Evolutionary conservation across 495 filamentous ascomycete genomes (phyloP).

Genomic region (Penicillium canescens): DNA sequence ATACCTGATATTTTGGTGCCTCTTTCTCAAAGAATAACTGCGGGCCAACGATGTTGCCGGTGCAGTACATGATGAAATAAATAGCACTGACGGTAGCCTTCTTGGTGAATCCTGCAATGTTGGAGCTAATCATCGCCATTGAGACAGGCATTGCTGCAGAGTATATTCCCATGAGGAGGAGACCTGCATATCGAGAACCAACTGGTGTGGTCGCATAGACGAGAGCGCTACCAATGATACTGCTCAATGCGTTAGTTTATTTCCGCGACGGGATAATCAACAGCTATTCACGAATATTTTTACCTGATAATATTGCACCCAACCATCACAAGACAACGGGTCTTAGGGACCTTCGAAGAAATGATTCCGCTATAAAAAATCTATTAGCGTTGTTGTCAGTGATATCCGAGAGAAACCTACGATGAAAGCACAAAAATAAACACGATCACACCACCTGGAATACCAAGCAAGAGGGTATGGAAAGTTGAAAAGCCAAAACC

Average conservation of each 20-base stretch:
- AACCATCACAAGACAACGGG: slow-evolving; percentile 18
- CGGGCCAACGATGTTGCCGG: slow-evolving; percentile 40
- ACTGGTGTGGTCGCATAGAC: slow-evolving; percentile 33
- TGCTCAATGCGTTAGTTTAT: neutral
- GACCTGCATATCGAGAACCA: slow-evolving; percentile 36
- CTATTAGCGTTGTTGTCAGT: neutral
- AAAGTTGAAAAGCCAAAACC: slow-evolving; percentile 36
- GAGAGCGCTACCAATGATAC: slow-evolving; percentile 22
- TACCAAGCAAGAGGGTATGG: slow-evolving; percentile 32
- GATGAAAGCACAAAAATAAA: slow-evolving; percentile 15
- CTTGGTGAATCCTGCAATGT: slow-evolving; percentile 37
- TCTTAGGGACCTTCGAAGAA: slow-evolving; percentile 19
- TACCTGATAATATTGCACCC: slow-evolving; percentile 12
- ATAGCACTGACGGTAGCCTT: slow-evolving; percentile 28
- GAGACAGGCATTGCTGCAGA: slow-evolving; percentile 23
- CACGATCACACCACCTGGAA: slow-evolving; percentile 24
- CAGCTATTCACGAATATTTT: no score
- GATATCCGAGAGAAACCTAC: slow-evolving; percentile 8
- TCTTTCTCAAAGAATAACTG: slow-evolving; percentile 27
- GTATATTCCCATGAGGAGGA: slow-evolving; percentile 26
- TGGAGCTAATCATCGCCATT: slow-evolving; percentile 30
- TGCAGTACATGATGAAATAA: slow-evolving; percentile 41
- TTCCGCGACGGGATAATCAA: neutral
- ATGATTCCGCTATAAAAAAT: slow-evolving; percentile 1
- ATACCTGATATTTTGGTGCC: slow-evolving; percentile 26